A percentile compares a stretch with the other conserved stretches of the same genome.
phyloP scores from a whole-genome alignment of 495 filamentous ascomycete species.

The Penicillium cosmopolitanum region DNA sequence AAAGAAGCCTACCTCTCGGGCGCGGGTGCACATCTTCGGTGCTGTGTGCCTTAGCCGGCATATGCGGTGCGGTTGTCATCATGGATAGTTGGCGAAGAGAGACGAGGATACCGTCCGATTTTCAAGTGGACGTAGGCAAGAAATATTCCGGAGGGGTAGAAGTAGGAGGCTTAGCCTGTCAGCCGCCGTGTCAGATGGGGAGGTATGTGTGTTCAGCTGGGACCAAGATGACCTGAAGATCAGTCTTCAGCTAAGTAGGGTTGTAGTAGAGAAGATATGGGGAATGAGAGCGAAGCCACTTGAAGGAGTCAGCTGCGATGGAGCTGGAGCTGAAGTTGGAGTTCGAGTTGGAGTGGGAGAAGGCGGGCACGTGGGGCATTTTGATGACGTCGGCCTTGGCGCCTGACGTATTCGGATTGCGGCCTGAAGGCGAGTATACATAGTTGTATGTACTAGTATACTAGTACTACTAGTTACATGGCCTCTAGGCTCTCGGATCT shows the following conservation, averaged over 20 bases:
- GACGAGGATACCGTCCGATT: conserved; percentile 24
- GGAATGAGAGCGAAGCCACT: no score
- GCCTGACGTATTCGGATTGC: conserved; percentile 2
- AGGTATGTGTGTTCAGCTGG: conserved; percentile 7
- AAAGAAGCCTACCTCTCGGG: conserved; percentile 67
- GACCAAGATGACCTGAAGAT: background rate
- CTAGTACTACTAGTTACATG: background rate
- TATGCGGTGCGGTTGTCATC: conserved; percentile 40
- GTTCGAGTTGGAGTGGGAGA: background rate
- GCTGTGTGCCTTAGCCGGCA: conserved; percentile 41
- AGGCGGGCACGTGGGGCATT: conserved; percentile 15
- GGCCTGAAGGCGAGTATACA: background rate
- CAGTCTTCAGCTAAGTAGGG: background rate
- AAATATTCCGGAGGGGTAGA: conserved; percentile 16
- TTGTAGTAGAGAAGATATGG: background rate
- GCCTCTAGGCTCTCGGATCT: conserved; percentile 12
- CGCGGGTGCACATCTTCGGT: conserved; percentile 56
- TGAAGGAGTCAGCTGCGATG: conserved; percentile 5
- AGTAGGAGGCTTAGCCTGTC: conserved; percentile 9
- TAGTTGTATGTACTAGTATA: no score
- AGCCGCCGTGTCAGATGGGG: conserved; percentile 15
- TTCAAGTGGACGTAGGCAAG: conserved; percentile 23
- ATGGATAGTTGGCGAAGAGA: conserved; percentile 13
- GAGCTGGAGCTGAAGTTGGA: background rate
- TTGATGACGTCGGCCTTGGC: conserved; percentile 1